phyloP scores from a whole-genome alignment of 768 basidiomycete genomes.

The Suillus americanus region DNA sequence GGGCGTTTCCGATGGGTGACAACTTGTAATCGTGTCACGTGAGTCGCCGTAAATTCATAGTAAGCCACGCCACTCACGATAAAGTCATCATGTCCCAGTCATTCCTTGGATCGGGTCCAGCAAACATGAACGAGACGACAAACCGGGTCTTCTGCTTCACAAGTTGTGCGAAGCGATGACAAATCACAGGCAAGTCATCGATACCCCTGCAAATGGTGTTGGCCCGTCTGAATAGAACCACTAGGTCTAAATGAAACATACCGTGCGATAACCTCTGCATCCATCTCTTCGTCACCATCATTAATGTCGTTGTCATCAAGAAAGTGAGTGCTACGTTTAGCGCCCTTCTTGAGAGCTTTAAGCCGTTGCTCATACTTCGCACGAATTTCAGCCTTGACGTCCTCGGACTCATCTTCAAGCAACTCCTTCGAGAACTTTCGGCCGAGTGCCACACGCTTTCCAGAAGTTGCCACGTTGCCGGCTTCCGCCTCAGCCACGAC shows the following conservation, averaged over 20 bases:
- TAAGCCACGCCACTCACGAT: background rate
- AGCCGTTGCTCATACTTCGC: background rate
- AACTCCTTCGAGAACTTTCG: conserved; percentile 4
- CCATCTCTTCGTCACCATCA: background rate
- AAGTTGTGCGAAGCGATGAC: background rate
- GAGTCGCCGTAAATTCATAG: background rate
- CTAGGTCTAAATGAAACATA: background rate
- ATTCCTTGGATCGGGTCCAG: conserved; percentile 4
- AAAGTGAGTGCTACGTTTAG: too few species aligned
- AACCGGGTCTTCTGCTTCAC: background rate
- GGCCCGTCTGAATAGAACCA: too few species aligned
- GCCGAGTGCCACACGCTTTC: background rate
- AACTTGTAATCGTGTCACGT: background rate
- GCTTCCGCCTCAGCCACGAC: conserved; percentile 3
- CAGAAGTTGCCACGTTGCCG: background rate
- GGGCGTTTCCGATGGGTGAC: too few species aligned
- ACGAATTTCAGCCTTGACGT: background rate
- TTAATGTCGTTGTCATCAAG: too few species aligned
- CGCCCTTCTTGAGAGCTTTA: background rate
- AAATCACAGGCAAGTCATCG: conserved; percentile 2
- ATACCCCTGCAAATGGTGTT: background rate
- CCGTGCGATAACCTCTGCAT: background rate
- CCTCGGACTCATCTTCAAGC: background rate
- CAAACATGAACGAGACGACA: conserved; percentile 3
- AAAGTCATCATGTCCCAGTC: conserved; percentile 9